Evolutionary conservation across 306 rosid species (phyloP).

Genomic region (Fragaria iinumae): DNA sequence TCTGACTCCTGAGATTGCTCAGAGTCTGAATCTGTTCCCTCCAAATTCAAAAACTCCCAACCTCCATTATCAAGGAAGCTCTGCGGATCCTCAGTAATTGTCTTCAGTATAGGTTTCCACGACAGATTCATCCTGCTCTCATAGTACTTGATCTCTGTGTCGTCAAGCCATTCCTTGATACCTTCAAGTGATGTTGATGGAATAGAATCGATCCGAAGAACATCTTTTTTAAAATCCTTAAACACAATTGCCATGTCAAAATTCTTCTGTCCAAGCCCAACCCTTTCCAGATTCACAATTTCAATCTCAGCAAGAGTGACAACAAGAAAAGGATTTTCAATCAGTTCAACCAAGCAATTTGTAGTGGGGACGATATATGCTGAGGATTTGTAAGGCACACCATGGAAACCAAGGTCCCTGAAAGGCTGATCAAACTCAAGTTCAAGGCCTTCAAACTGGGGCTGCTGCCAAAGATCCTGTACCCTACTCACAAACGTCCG

Average conservation of each 20-base stretch:
- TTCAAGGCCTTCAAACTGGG: slow-evolving; percentile 76
- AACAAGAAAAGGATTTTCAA: slow-evolving; percentile 89
- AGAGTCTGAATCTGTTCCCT: slow-evolving; percentile 89
- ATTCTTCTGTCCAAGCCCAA: slow-evolving; percentile 98
- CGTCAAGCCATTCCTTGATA: slow-evolving; percentile 93
- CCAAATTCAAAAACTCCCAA: slow-evolving; percentile 95
- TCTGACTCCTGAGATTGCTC: slow-evolving; percentile 80
- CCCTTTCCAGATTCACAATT: slow-evolving; percentile 92
- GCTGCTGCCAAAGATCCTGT: slow-evolving; percentile 92
- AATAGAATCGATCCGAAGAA: slow-evolving; percentile 86
- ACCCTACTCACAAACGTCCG: slow-evolving; percentile 86
- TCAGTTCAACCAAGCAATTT: slow-evolving; percentile 82
- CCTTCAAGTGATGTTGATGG: slow-evolving; percentile 91
- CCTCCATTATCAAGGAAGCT: slow-evolving; percentile 92
- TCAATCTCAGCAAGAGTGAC: slow-evolving; percentile 88
- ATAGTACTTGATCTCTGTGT: slow-evolving; percentile 87
- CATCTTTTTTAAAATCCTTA: slow-evolving; percentile 91
- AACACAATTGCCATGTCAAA: slow-evolving; percentile 89
- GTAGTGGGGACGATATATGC: slow-evolving; percentile 90
- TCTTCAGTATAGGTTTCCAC: slow-evolving; percentile 93
- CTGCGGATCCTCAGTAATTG: slow-evolving; percentile 92
- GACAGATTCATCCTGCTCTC: slow-evolving; percentile 94
- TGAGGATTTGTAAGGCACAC: slow-evolving; percentile 87
- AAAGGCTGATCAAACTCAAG: slow-evolving; percentile 95
- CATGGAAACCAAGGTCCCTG: slow-evolving; percentile 96